A percentile compares a stretch with the other conserved stretches of the same genome.
Evolutionary conservation across 306 rosid genomes (phyloP).

Genomic region (Ziziphus jujuba): DNA sequence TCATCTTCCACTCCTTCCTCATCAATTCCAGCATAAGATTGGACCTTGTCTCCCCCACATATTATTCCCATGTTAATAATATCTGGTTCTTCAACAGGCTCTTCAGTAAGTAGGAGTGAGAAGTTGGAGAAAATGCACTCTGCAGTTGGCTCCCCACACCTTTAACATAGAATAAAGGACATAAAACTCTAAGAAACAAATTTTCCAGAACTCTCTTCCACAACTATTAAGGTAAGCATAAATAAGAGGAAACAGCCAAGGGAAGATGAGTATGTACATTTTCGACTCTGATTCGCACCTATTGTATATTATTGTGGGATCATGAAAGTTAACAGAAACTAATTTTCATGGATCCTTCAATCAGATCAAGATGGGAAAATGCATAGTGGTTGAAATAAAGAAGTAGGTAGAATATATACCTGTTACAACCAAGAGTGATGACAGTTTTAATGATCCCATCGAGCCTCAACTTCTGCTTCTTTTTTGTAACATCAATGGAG

Average conservation of each 20-base stretch:
- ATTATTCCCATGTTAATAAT: conserved; percentile 59
- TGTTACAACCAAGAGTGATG: conserved; percentile 66
- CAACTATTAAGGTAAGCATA: conserved; percentile 2
- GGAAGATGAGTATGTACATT: background rate
- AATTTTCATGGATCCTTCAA: background rate
- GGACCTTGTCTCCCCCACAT: conserved; percentile 45
- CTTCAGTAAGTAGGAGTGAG: conserved; percentile 64
- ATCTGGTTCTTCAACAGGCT: conserved; percentile 67
- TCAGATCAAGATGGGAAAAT: background rate
- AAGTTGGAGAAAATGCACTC: conserved; percentile 75
- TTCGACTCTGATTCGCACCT: no score
- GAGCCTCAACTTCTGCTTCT: conserved; percentile 74
- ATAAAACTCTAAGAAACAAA: conserved; percentile 2
- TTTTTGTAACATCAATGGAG: conserved; percentile 72
- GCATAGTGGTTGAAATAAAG: no score
- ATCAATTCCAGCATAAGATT: conserved; percentile 19
- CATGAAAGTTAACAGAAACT: background rate
- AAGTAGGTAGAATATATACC: conserved; percentile 41
- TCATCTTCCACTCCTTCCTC: conserved; percentile 45
- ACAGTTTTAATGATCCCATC: conserved; percentile 89
- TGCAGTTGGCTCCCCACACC: conserved; percentile 74
- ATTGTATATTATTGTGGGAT: no score
- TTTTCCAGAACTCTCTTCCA: no score
- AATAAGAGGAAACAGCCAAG: background rate
- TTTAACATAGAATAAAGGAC: conserved; percentile 32